Evolutionary conservation across 1,139 yeast genomes (phyloP).

Genomic region (Nakaseomyces uthaithaninus): DNA sequence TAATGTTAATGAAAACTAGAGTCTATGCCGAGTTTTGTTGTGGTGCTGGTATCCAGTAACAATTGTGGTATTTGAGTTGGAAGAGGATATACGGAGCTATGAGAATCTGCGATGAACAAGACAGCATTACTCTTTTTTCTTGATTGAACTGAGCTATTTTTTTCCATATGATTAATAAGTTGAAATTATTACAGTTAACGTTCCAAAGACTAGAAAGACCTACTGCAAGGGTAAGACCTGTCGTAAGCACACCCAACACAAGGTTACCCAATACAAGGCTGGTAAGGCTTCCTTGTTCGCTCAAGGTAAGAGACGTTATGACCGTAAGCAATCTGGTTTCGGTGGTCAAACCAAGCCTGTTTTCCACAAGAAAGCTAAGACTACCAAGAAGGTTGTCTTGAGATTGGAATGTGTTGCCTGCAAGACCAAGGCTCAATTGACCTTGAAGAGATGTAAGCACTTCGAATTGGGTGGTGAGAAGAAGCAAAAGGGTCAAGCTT

Average conservation of each 20-base stretch:
- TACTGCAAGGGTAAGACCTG: conserved; percentile 99
- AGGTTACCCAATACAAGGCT: conserved; percentile 99
- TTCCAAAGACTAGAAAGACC: conserved; percentile 99
- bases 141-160: not conserved
- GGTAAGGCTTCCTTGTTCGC: conserved; percentile 99
- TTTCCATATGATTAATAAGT: not conserved
- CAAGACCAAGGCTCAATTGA: conserved; percentile 97
- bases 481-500: conserved; percentile 99
- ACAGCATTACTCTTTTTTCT: no score
- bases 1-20: no score
- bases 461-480: conserved; percentile 99
- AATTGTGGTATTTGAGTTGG: no score
- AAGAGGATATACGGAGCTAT: no score
- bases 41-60: no score
- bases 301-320: conserved; percentile 99
- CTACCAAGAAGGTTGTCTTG: conserved; percentile 99
- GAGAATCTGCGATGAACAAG: no score
- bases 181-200: conserved; percentile 80
- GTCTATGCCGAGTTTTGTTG: no score
- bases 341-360: conserved; percentile 99
- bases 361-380: conserved; percentile 99
- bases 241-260: conserved; percentile 99
- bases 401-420: conserved; percentile 98
- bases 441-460: conserved; percentile 99
- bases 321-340: conserved; percentile 99